Evolutionary conservation across 176 grass and related monocot species (phyloP), one percentile per base, ranked within the genome.

Genomic region (Aegilops longissima): DNA sequence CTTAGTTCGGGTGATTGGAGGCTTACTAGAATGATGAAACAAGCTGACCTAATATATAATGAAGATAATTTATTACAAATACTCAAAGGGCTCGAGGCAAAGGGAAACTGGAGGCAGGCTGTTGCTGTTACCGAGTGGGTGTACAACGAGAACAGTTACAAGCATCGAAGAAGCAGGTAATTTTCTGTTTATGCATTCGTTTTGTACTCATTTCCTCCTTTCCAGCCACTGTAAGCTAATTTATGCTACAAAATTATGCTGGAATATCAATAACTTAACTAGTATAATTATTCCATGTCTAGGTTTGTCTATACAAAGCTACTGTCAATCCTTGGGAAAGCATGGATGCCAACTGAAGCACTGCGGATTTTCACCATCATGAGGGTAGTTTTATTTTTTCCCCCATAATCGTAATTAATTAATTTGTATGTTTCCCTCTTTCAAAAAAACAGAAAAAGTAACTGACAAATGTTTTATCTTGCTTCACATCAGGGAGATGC

Each of bases 291-390:
- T 84, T 45, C 45, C 33, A 24, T 79, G 77, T 93, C 9, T 82
- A 98, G 95, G 88, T 98, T 98, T 90, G 96, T 98, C 36, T 98
- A 98, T 67, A 98, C 96, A 1, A 98, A 98, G 61, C 83, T 95
- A 81, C 82, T 98, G 66, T 90, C 91, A 40, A 83, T 98, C 80
- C 90, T 98, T 34, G 93, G 96, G 74, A 98, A 98, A 85, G 88
- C 91, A 88, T 87, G 76, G 90, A 92, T 44, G 47, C 77, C 91
- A 82, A 92, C 30, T 89, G 96, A 98, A 92, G 93, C 93, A 86
- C 86, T 95, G 86, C 77, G 76, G 73, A 73, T 98, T 87, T 98
- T 94, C 63, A 89, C 83, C 35, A 73, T 89, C 71, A 98, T 98
- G 93, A 88, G 47, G 85, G 96, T 95, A 89, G 42, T 73, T 29